Percentiles rank a stretch among this genome's conserved stretches.
phyloP scores from a whole-genome alignment of 2,329 filamentous ascomycete genomes.

The Ophiognomonia clavigignenti-juglandacearum region DNA sequence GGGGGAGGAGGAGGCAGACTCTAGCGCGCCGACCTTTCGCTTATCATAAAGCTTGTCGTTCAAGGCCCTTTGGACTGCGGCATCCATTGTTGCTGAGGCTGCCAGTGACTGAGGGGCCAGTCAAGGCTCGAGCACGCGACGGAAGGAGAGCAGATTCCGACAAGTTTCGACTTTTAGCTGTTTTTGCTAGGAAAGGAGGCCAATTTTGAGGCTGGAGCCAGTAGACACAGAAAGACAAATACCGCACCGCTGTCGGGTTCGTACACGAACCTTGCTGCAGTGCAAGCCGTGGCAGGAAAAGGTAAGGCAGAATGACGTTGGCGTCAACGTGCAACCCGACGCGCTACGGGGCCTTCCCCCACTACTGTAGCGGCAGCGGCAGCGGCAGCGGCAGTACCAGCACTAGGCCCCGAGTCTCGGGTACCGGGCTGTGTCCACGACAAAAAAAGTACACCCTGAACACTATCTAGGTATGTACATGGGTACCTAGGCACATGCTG shows the following conservation, averaged over 20 bases:
- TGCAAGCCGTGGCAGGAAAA: background rate
- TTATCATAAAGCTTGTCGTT: slow-evolving; percentile 99
- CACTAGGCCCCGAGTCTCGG: too few relatives aligned
- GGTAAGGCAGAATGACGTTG: background rate
- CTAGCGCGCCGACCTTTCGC: slow-evolving; percentile 90
- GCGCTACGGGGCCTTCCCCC: too few relatives aligned
- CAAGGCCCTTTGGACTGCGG: slow-evolving; percentile 80
- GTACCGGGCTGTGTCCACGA: too few relatives aligned
- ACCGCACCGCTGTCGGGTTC: too few relatives aligned
- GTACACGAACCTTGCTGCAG: background rate
- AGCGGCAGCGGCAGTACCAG: too few relatives aligned
- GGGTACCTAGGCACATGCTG: too few relatives aligned
- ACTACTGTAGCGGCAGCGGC: too few relatives aligned
- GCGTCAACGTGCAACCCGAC: background rate
- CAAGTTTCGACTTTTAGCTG: too few relatives aligned
- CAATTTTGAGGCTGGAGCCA: background rate
- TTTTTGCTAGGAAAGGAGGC: background rate
- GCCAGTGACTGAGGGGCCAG: background rate
- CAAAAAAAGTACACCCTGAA: too few relatives aligned
- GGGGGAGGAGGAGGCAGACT: slow-evolving; percentile 54
- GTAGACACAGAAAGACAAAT: background rate
- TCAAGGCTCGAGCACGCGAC: background rate
- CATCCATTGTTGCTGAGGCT: slow-evolving; percentile 63
- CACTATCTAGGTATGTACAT: too few relatives aligned
- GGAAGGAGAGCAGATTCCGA: background rate